These are phyloP conservation scores for Artemisia tridentata DNA, from an alignment of 129 eudicot genomes.

Conservation along the genomic window DNA sequence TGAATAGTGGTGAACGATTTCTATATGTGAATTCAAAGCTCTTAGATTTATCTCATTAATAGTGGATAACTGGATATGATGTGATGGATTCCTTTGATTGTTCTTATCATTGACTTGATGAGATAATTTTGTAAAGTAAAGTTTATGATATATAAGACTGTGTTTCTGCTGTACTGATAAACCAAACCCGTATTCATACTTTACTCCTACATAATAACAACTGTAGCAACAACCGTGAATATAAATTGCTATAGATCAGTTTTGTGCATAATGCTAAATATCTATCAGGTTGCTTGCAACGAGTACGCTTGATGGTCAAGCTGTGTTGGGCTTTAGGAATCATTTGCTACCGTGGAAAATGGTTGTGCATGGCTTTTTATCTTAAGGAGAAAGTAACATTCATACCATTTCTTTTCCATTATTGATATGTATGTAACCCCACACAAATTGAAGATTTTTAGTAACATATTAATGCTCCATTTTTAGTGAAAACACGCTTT, in stretches of 20 bases:
- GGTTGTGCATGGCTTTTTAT: conserved; percentile 23
- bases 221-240: not conserved
- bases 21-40: conserved; percentile 14
- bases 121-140: conserved; percentile 20
- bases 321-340: conserved; percentile 30
- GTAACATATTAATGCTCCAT: conserved; percentile 14
- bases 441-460: conserved; percentile 25
- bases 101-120: conserved; percentile 32
- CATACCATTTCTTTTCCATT: conserved; percentile 21
- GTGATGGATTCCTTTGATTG: conserved; percentile 18
- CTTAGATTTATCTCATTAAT: not conserved
- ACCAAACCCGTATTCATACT: too few relatives aligned
- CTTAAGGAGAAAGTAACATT: conserved; percentile 30
- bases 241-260: not conserved
- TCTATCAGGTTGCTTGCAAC: conserved; percentile 14
- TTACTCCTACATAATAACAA: too few relatives aligned
- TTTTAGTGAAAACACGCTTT: conserved; percentile 4
- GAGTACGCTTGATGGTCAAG: conserved; percentile 4
- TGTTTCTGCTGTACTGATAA: too few relatives aligned
- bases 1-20: conserved; percentile 5
- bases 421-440: conserved; percentile 26
- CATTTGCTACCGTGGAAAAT: conserved; percentile 36
- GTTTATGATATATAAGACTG: conserved; percentile 9
- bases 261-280: not conserved
- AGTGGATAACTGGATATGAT: too few relatives aligned